Base-by-base conservation (phyloP, 106 monocot species). In the Dioscorea zingiberensis region DNA sequence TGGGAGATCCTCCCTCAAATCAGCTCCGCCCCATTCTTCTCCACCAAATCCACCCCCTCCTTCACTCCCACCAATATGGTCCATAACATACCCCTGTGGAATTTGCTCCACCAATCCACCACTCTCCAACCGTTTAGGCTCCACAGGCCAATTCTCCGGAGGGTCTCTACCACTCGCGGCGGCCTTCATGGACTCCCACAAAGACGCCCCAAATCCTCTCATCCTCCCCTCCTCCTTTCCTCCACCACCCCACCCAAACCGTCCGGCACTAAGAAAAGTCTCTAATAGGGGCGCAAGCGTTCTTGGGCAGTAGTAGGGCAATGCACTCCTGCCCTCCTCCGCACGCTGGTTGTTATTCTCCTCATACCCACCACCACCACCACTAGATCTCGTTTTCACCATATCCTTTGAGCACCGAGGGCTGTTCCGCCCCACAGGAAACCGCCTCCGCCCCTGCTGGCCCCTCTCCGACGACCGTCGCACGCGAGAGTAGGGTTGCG, bases 1-100 rank as follows among this genome's bases (percentile, higher is more conserved):
- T 0, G 98, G 98, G 69, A 99, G 77, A 65, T 99, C 93, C 87
- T 76, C 93, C 63, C 98, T 93, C 77, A 99, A 71, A 80, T 83
- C 84, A 0, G 89, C 79, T 21, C 98, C 98, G 1, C 98, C 93
- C 83, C 83, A 98, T 7, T 91, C 94, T 63, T 85, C 77, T 29
- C 65, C 71, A 44, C 25, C 58, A 25, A 69, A 69, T 0, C 63
- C 73, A 7, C 71, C 66, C 14, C 74, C 69, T 7, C 65, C 68
- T 3, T 69, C 80, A 10, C 59, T 83, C 19, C 59, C 58, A 1
- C 81, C 83, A 4, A 77, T 76, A 22, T 65, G 71, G 15, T 75
- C 83, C 3, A 78, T 30, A 27, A 82, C 70, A 70, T 88, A 81
- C 18, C 86, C 88, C 19, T 82, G 84, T 58, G 92, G 84, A 58